Evolutionary conservation across 305 asterid species (phyloP), one percentile per base, ranked within the genome.

Genomic region (Fraxinus paxiana): DNA sequence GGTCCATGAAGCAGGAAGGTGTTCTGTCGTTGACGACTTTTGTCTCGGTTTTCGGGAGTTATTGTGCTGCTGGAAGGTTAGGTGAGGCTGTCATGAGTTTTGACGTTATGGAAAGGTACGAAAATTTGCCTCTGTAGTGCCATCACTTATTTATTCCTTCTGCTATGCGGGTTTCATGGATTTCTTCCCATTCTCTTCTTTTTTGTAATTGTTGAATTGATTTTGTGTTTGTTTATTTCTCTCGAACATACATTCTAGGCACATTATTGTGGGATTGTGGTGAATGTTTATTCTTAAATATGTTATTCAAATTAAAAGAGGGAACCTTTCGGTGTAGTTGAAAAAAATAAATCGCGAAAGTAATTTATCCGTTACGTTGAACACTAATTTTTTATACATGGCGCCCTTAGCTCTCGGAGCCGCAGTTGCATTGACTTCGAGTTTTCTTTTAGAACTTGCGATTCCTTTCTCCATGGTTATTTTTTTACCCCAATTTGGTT

Each of bases 41-140:
- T 79, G 95, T 90, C 56, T 91, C 92, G 7, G 90, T 86, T 79
- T 91, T 92, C 43, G 93, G 89, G 84, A 86, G 87, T 81, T 92
- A 92, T 67, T 91, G 92, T 84, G 71, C 81, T 70, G 93, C 90
- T 9, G 83, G 89, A 74, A 88, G 88, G 88, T 79, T 88, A 76
- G 87, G 82, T 76, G 95, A 92, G 81, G 95, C 95, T 82, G 85
- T 89, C 59, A 90, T 85, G 93, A 87, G 90, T 69, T 91, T 92
- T 75, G 92, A 89, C 51, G 91, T 87, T 81, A 88, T 92, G 92
- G 92, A 88, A 75, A 86, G 92, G 95, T 90, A 79, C 15, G 77
- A 34, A 30, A 31, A 2, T 76, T 46, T 7, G 24, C 33, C 70
- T 70, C 59, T 51, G n/a, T 31, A 17, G 43, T 81, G 75, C 13